Conservation (phyloP, 1,284 basidiomycete genomes). For the Cryptococcus deneoformans region DNA sequence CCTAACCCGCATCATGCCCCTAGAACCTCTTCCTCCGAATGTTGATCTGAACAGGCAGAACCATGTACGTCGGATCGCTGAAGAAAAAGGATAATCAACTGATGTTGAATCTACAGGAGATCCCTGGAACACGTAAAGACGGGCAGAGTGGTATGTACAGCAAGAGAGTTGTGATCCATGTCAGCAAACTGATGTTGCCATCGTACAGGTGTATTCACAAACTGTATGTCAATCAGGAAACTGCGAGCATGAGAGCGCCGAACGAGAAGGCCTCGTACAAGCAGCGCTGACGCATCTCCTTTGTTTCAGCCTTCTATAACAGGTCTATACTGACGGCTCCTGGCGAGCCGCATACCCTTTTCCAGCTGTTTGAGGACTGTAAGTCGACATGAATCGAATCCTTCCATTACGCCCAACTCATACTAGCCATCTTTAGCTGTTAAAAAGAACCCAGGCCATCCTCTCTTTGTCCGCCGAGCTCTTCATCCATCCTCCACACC, state of each 20-base stretch:
- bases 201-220: constrained; percentile 17
- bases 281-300: not conserved
- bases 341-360: constrained; percentile 37
- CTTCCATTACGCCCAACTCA: not conserved
- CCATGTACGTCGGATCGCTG: not conserved
- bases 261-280: not conserved
- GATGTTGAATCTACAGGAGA: constrained; percentile 20
- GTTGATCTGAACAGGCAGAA: not conserved
- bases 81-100: not conserved
- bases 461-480: constrained; percentile 38
- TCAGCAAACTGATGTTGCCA: not conserved
- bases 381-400: not conserved
- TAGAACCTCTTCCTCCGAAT: not conserved
- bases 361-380: constrained; percentile 35
- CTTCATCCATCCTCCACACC: constrained; percentile 19
- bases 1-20: not conserved
- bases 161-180: not conserved
- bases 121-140: constrained; percentile 29
- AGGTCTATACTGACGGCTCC: constrained; percentile 15
- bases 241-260: not conserved
- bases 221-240: constrained; percentile 4
- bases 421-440: constrained; percentile 23
- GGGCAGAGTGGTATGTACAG: constrained; percentile 30
- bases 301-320: constrained; percentile 22
- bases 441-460: constrained; percentile 32